phyloP scores from a whole-genome alignment of 257 asterid species.

The Solanum clarkiae region DNA sequence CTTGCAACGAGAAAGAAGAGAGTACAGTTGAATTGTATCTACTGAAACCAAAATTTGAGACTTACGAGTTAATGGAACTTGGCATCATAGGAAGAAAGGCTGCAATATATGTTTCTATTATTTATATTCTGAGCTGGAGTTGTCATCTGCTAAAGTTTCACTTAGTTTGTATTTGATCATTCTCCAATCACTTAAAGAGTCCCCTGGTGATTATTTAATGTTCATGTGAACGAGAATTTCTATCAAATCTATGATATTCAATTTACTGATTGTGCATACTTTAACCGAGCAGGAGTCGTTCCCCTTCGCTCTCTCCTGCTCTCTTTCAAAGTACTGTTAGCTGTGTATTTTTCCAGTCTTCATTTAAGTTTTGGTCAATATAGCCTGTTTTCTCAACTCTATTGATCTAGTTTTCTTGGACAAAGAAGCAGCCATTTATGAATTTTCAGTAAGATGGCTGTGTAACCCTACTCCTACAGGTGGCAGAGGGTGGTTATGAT shows the following conservation, averaged over 20 bases:
- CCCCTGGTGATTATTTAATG: neutral
- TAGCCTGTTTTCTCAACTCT: neutral
- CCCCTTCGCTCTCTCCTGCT: neutral
- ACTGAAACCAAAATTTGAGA: neutral
- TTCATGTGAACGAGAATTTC: neutral
- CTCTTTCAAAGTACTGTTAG: neutral
- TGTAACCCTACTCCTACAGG: constrained; percentile 27
- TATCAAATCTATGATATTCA: neutral
- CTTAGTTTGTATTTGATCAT: neutral
- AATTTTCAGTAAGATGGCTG: neutral
- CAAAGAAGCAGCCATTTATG: neutral
- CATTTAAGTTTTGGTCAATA: neutral
- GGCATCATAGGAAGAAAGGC: neutral
- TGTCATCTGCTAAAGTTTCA: neutral
- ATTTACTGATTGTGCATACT: neutral
- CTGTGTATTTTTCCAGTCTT: neutral
- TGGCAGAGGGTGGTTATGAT: constrained; percentile 80
- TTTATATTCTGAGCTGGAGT: neutral
- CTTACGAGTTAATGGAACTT: neutral
- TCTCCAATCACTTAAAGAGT: neutral
- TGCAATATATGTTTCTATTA: neutral
- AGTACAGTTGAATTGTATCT: neutral
- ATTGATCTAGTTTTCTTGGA: neutral
- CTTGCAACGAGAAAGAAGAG: neutral
- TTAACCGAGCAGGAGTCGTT: neutral